A percentile compares a stretch with the other conserved stretches of the same genome.
Evolutionary conservation across 139 green algal genomes (phyloP).

Genomic region (Chara braunii): DNA sequence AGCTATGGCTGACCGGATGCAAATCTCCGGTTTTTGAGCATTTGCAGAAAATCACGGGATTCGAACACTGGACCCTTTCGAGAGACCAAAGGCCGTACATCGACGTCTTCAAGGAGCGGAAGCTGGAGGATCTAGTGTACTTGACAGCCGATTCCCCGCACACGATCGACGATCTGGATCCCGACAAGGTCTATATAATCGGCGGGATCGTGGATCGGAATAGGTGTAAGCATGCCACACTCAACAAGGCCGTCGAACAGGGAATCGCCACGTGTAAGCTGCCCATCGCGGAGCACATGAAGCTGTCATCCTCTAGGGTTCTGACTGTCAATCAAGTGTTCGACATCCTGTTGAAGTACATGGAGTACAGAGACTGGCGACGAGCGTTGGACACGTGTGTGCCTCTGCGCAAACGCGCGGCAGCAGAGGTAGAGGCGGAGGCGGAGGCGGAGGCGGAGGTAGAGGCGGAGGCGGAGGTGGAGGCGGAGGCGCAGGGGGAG

Average conservation of each 20-base stretch:
- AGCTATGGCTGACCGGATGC: conserved; percentile 13
- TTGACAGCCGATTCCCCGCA: conserved; percentile 57
- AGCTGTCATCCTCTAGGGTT: conserved; percentile 28
- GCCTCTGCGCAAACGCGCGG: conserved; percentile 17
- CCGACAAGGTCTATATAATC: conserved; percentile 57
- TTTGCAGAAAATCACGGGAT: conserved; percentile 10
- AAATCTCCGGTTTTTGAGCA: not conserved
- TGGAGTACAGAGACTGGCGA: conserved; percentile 35
- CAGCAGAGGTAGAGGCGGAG: too few relatives aligned
- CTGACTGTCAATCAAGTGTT: conserved; percentile 45
- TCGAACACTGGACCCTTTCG: conserved; percentile 18
- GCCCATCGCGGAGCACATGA: conserved; percentile 20
- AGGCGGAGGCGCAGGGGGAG: too few relatives aligned
- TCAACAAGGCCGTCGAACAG: conserved; percentile 24
- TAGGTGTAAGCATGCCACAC: conserved; percentile 20
- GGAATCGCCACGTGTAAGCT: conserved; percentile 30
- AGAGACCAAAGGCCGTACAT: conserved; percentile 19
- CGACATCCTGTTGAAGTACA: conserved; percentile 40
- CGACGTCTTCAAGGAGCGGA: conserved; percentile 16
- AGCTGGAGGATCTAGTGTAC: conserved; percentile 50
- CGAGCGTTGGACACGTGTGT: conserved; percentile 12
- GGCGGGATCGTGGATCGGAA: conserved; percentile 64
- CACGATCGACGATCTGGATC: conserved; percentile 44
- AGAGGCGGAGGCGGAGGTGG: too few relatives aligned
- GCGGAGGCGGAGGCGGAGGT: too few relatives aligned